phyloP scores from a whole-genome alignment of 148 eudicot genomes.

The Rheum nobile region DNA sequence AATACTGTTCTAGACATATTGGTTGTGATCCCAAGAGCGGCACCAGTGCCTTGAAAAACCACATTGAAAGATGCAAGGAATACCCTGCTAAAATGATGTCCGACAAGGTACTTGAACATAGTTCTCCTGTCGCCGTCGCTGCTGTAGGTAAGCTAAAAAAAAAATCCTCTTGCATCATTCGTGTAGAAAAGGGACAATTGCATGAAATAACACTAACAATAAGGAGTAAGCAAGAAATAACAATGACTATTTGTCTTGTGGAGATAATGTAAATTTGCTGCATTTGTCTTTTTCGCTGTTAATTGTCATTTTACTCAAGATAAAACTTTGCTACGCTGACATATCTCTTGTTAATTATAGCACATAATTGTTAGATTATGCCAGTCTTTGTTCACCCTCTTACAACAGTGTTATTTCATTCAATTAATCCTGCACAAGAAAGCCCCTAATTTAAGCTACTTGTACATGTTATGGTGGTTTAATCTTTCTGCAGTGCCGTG shows the following conservation, averaged over 20 bases:
- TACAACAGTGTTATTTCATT: not conserved
- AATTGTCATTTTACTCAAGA: no score
- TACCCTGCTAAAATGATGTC: not conserved
- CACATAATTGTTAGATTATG: not conserved
- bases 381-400: not conserved
- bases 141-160: not conserved
- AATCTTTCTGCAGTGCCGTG: slow-evolving; percentile 37
- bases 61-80: slow-evolving; percentile 5
- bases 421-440: not conserved
- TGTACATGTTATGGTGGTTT: slow-evolving; percentile 20
- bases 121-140: not conserved
- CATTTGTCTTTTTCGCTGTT: no score
- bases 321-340: not conserved
- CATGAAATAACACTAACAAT: no score
- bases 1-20: slow-evolving; percentile 22
- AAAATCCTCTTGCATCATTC: not conserved
- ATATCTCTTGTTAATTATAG: not conserved
- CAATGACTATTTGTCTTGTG: no score
- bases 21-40: slow-evolving; percentile 16
- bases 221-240: no score
- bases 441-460: not conserved
- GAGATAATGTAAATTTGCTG: not conserved
- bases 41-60: slow-evolving; percentile 3
- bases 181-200: not conserved
- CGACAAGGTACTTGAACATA: not conserved